Evolutionary conservation across 331 rosid species (phyloP).

Genomic region (Arachis monticola): DNA sequence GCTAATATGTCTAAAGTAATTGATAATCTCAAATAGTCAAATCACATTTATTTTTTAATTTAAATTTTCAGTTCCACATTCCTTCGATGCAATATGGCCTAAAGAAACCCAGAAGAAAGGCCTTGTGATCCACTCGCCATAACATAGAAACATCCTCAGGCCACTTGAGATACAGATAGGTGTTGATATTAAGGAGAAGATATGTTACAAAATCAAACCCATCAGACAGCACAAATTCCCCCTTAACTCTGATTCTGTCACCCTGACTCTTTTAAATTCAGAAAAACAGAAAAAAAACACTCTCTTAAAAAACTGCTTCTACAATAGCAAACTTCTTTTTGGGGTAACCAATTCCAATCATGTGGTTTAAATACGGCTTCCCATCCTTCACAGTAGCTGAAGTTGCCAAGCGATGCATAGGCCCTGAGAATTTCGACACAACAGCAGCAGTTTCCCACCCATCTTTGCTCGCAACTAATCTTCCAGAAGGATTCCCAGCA

Average conservation of each 20-base stretch:
- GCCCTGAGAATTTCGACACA: constrained; percentile 66
- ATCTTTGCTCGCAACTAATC: constrained; percentile 86
- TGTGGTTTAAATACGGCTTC: constrained; percentile 74
- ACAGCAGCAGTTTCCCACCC: constrained; percentile 89
- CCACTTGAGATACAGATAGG: background rate
- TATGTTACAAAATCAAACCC: constrained; percentile 8
- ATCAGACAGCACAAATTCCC: background rate
- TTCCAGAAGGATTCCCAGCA: constrained; percentile 78
- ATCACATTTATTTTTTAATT: no score
- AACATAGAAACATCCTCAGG: background rate
- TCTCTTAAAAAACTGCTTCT: constrained; percentile 67
- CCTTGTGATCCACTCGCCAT: background rate
- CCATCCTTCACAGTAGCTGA: constrained; percentile 91
- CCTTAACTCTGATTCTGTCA: background rate
- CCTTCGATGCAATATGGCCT: background rate
- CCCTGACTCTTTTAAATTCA: background rate
- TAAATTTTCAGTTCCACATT: background rate
- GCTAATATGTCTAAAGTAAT: no score
- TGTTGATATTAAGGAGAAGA: background rate
- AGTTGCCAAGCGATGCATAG: constrained; percentile 74
- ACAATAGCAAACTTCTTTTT: constrained; percentile 81
- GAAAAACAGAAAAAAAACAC: background rate
- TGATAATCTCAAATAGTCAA: no score
- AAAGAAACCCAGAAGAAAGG: background rate
- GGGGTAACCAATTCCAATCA: constrained; percentile 83